Evolutionary conservation across 1,139 yeast genomes (phyloP).

Genomic region (Kodamaea anthophila): DNA sequence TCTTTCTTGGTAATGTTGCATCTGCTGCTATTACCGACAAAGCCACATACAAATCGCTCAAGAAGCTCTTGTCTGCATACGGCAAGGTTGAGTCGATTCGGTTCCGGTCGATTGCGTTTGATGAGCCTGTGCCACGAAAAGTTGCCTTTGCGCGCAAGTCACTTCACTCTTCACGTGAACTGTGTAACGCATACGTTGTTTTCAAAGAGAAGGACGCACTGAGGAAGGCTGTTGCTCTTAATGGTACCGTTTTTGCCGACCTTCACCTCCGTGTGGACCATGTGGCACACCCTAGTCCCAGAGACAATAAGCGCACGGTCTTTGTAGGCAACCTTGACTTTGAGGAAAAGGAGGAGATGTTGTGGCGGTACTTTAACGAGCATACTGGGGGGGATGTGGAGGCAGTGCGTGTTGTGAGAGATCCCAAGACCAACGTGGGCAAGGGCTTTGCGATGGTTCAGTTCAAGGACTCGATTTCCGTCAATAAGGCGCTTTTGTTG

Average conservation of each 20-base stretch:
- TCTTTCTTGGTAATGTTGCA: constrained; percentile 85
- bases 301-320: constrained; percentile 76
- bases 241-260: constrained; percentile 62
- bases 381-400: constrained; percentile 67
- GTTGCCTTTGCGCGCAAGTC: constrained; percentile 83
- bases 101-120: constrained; percentile 88
- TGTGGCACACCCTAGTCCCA: constrained; percentile 82
- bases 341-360: constrained; percentile 82
- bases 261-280: constrained; percentile 89
- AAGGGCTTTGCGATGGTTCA: constrained; percentile 97
- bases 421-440: constrained; percentile 88
- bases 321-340: constrained; percentile 94
- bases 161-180: constrained; percentile 69
- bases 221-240: constrained; percentile 49
- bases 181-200: constrained; percentile 85
- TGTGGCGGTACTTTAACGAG: constrained; percentile 74
- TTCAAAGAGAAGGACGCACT: constrained; percentile 49
- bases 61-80: constrained; percentile 47
- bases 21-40: constrained; percentile 61
- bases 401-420: constrained; percentile 85
- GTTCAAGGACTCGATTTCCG: constrained; percentile 74
- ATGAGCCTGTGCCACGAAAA: constrained; percentile 84
- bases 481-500: constrained; percentile 73
- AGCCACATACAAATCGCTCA: constrained; percentile 54
- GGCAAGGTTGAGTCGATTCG: constrained; percentile 72